These are phyloP conservation scores for Eimeria sp. DNA, from an alignment of 169 alveolate species.

Conservation along the genomic window DNA sequence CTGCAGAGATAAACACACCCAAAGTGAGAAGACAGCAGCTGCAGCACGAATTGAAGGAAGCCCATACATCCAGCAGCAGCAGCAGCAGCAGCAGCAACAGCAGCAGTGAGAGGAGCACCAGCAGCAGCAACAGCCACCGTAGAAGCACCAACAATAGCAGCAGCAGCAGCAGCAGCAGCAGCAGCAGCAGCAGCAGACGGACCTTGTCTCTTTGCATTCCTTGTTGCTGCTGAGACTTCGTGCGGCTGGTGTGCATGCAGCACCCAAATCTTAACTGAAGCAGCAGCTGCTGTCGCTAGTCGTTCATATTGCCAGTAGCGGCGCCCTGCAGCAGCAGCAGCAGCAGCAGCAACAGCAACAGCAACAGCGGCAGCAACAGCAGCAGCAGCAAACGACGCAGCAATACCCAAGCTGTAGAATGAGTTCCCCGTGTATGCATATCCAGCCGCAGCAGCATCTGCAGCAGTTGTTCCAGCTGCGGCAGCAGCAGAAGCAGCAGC, in stretches of 20 bases:
- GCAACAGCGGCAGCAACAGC: neutral
- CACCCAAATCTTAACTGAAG: slow-evolving; percentile 77
- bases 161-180: slow-evolving; percentile 35
- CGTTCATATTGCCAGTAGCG: slow-evolving; percentile 74
- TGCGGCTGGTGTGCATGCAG: slow-evolving; percentile 72
- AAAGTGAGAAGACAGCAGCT: too few relatives aligned
- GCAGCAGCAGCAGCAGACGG: slow-evolving; percentile 28
- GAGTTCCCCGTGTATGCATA: neutral
- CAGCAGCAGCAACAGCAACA: slow-evolving; percentile 23
- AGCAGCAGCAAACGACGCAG: neutral
- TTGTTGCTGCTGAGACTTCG: slow-evolving; percentile 28
- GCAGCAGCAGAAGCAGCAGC: neutral
- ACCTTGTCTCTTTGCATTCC: slow-evolving; percentile 43
- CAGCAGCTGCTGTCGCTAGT: slow-evolving; percentile 80
- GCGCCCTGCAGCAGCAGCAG: slow-evolving; percentile 65
- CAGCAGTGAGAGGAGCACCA: neutral
- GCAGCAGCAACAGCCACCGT: neutral
- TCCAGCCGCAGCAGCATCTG: neutral
- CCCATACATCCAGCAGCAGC: slow-evolving; percentile 25
- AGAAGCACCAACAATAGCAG: neutral
- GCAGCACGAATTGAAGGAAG: too few relatives aligned
- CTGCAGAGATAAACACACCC: neutral
- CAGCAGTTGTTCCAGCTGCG: neutral
- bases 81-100: slow-evolving; percentile 1
- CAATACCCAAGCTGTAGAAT: neutral